Evolutionary conservation across 345 rosid genomes (phyloP).

Genomic region (Draba incana): DNA sequence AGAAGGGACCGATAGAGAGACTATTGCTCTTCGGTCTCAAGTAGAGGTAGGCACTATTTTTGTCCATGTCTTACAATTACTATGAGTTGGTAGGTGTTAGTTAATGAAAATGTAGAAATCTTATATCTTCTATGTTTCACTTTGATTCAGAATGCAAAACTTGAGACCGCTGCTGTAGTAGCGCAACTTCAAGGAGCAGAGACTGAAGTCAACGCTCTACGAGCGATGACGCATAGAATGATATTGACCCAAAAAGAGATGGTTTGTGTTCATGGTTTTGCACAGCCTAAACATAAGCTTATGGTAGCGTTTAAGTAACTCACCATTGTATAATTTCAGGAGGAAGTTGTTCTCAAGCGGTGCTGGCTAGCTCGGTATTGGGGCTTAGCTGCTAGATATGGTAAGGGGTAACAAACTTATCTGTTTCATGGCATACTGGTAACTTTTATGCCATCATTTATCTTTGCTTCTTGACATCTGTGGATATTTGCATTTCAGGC

Average conservation of each 20-base stretch:
- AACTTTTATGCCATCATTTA: neutral
- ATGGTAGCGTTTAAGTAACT: slow-evolving; percentile 13
- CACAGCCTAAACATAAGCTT: slow-evolving; percentile 5
- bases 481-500: slow-evolving; percentile 53
- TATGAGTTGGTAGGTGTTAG: neutral
- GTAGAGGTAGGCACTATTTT: slow-evolving; percentile 60
- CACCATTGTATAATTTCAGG: slow-evolving; percentile 57
- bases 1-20: slow-evolving; percentile 64
- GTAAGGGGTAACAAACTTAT: slow-evolving; percentile 48
- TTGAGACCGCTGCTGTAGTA: slow-evolving; percentile 55
- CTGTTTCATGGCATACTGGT: slow-evolving; percentile 8
- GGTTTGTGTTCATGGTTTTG: slow-evolving; percentile 58
- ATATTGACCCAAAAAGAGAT: slow-evolving; percentile 94
- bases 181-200: slow-evolving; percentile 79
- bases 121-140: slow-evolving; percentile 40
- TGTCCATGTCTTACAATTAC: slow-evolving; percentile 13
- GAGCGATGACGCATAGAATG: slow-evolving; percentile 96
- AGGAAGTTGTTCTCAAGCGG: slow-evolving; percentile 98
- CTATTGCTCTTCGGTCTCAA: slow-evolving; percentile 66
- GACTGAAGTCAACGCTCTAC: slow-evolving; percentile 77
- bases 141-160: slow-evolving; percentile 65
- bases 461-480: slow-evolving; percentile 20
- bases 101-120: neutral
- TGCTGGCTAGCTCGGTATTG: slow-evolving; percentile 99
- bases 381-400: slow-evolving; percentile 94